These are phyloP conservation scores for Pleurotus tuber-regium DNA, from an alignment of 768 basidiomycete genomes.

Conservation along the genomic window DNA sequence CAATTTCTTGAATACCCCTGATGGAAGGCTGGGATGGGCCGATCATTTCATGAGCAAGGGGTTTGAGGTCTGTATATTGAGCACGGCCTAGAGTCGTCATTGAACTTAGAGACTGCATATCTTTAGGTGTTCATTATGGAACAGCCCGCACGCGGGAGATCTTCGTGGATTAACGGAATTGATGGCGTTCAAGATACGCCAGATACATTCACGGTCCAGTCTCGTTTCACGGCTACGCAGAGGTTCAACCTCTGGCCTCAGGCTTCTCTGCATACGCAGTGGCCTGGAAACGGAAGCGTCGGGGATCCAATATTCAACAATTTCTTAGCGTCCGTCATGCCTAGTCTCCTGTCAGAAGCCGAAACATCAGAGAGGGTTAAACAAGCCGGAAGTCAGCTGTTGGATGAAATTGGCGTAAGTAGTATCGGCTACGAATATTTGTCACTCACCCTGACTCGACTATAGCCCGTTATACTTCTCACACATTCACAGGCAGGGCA, in stretches of 20 bases:
- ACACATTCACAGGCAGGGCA: conserved; percentile 52
- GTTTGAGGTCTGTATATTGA: conserved; percentile 25
- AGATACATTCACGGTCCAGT: conserved; percentile 23
- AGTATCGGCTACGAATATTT: neutral
- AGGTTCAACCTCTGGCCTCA: conserved; percentile 33
- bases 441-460: neutral
- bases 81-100: no score
- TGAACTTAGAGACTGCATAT: neutral
- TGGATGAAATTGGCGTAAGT: conserved; percentile 49
- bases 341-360: conserved; percentile 31
- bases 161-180: conserved; percentile 30
- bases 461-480: conserved; percentile 43
- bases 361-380: conserved; percentile 38
- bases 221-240: conserved; percentile 31
- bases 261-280: conserved; percentile 43
- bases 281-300: conserved; percentile 49
- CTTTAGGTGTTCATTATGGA: conserved; percentile 38
- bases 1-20: conserved; percentile 32
- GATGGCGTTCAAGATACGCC: conserved; percentile 23
- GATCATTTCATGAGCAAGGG: conserved; percentile 33
- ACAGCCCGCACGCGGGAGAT: conserved; percentile 34
- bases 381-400: conserved; percentile 36
- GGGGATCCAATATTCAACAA: conserved; percentile 44
- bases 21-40: conserved; percentile 34
- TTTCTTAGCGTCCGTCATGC: conserved; percentile 43